Evolutionary conservation across 2,329 filamentous ascomycete genomes (phyloP).

Genomic region (Calonectria leucothoes): DNA sequence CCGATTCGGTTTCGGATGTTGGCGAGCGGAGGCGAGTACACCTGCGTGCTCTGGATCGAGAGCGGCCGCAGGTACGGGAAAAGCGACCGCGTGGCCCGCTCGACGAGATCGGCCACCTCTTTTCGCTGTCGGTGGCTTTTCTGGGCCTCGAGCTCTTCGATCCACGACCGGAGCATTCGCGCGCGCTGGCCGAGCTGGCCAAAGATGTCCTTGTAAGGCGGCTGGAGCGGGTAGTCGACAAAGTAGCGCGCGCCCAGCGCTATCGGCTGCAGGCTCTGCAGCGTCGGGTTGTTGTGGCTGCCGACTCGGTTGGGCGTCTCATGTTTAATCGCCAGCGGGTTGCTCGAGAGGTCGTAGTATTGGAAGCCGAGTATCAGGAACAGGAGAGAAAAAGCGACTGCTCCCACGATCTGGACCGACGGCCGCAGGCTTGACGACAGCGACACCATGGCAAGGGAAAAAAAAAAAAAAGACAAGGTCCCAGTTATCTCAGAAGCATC

Average conservation of each 20-base stretch:
- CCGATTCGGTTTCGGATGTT: conserved; percentile 25
- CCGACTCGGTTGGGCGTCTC: background rate
- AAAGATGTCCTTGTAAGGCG: conserved; percentile 46
- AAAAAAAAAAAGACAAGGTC: background rate
- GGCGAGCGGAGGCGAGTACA: conserved; percentile 27
- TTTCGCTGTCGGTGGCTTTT: background rate
- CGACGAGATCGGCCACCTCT: conserved; percentile 24
- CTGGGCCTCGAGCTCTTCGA: conserved; percentile 21
- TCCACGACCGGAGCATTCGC: conserved; percentile 29
- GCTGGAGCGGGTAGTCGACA: conserved; percentile 41
- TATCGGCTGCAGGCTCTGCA: conserved; percentile 16
- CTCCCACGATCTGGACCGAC: background rate
- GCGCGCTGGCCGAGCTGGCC: conserved; percentile 47
- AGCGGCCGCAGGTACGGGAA: conserved; percentile 41
- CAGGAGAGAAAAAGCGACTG: background rate
- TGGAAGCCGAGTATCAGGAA: conserved; percentile 1
- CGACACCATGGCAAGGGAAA: background rate
- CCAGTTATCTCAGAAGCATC: too few relatives aligned
- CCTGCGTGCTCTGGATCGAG: background rate
- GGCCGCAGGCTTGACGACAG: background rate
- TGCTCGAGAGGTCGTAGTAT: background rate
- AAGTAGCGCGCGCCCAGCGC: conserved; percentile 37
- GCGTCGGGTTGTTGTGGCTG: background rate
- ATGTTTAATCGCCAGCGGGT: background rate
- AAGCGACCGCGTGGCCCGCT: conserved; percentile 13